Evolutionary conservation across 768 basidiomycete genomes (phyloP).

Genomic region (Candolleomyces eurysporus): DNA sequence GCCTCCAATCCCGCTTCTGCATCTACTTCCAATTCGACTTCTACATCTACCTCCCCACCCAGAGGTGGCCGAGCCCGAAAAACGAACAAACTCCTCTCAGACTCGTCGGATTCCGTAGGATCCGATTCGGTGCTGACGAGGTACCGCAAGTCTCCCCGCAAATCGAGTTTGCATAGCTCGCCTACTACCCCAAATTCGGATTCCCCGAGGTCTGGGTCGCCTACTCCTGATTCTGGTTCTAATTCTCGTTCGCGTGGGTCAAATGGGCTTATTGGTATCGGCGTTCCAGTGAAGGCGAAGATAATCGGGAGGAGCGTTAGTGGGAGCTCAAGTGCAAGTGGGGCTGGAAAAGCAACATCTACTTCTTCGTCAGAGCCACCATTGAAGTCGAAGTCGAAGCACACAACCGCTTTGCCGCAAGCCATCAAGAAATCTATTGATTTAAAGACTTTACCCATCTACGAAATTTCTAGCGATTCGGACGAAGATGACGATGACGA

Average conservation of each 20-base stretch:
- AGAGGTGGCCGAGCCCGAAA: neutral
- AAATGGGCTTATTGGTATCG: too few species aligned
- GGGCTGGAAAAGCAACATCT: neutral
- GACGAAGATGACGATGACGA: neutral
- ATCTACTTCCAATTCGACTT: neutral
- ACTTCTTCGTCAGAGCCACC: neutral
- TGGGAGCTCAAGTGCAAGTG: neutral
- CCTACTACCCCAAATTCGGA: neutral
- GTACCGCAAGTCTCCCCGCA: conserved; percentile 12
- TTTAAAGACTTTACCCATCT: neutral
- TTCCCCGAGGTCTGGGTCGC: neutral
- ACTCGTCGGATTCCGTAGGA: neutral
- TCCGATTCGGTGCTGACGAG: conserved; percentile 1
- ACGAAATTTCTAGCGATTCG: conserved; percentile 5
- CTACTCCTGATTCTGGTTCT: neutral
- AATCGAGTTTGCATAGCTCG: conserved; percentile 9
- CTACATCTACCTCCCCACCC: neutral
- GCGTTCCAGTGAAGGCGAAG: too few species aligned
- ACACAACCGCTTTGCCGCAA: neutral
- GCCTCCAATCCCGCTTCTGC: neutral
- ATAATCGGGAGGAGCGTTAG: too few species aligned
- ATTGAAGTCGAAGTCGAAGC: neutral
- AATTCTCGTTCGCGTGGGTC: neutral
- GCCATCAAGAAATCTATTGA: neutral
- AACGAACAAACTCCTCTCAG: neutral